Percentiles rank a stretch among this genome's conserved stretches.
Evolutionary conservation across 75 land plant species (phyloP).

Genomic region (Gnetum montanum): DNA sequence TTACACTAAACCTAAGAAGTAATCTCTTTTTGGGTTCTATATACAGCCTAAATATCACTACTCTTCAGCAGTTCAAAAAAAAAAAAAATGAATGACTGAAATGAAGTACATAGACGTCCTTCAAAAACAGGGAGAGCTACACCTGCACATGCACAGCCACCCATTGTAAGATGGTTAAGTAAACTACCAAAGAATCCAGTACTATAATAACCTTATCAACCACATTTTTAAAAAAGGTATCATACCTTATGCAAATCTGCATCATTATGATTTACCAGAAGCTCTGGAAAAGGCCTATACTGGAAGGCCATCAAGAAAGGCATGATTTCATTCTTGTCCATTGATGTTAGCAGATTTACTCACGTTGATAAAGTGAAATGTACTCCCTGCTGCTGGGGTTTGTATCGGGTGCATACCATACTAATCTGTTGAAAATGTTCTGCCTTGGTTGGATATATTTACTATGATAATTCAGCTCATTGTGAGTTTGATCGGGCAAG

Average conservation of each 20-base stretch:
- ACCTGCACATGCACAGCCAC: no score
- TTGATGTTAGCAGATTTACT: slow-evolving; percentile 52
- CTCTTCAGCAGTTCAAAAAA: slow-evolving; percentile 27
- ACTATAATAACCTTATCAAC: no score
- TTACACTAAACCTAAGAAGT: slow-evolving; percentile 49
- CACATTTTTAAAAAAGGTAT: no score
- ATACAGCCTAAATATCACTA: slow-evolving; percentile 26
- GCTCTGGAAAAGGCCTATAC: no score
- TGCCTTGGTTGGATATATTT: slow-evolving; percentile 31
- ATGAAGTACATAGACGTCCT: no score
- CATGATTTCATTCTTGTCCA: slow-evolving; percentile 35
- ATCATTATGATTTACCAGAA: no score
- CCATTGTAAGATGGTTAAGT: no score
- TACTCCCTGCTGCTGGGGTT: slow-evolving; percentile 24
- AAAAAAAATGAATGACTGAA: no score
- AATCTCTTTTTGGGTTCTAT: slow-evolving; percentile 53
- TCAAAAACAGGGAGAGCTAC: no score
- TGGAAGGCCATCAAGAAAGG: slow-evolving; percentile 51
- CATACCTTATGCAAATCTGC: no score
- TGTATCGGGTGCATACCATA: slow-evolving; percentile 28
- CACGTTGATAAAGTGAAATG: slow-evolving; percentile 49
- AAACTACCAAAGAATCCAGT: no score
- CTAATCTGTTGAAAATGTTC: slow-evolving; percentile 51
- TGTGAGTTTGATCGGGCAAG: slow-evolving; percentile 20
- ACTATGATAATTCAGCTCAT: slow-evolving; percentile 16